Percentiles rank a stretch among this genome's conserved stretches.
phyloP scores from a whole-genome alignment of 352 stramenopile species.

The Phytophthora crassamura region DNA sequence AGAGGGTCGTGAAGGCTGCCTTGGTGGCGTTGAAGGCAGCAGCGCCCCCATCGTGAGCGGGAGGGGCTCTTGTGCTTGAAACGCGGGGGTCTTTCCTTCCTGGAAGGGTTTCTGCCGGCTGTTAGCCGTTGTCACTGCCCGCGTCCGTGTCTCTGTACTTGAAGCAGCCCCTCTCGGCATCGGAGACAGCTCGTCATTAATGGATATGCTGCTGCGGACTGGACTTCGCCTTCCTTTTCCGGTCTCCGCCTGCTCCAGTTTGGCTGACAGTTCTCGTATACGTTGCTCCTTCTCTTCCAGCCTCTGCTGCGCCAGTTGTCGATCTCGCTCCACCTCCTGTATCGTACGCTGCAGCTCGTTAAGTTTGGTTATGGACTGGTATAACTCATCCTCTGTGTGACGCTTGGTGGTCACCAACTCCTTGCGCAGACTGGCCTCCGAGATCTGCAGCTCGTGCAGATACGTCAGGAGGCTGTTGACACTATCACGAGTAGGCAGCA shows the following conservation, averaged over 20 bases:
- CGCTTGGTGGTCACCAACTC: slow-evolving; percentile 61
- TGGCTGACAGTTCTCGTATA: slow-evolving; percentile 38
- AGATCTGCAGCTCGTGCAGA: slow-evolving; percentile 70
- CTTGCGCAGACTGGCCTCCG: slow-evolving; percentile 58
- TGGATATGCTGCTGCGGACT: background rate
- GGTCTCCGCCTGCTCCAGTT: slow-evolving; percentile 34
- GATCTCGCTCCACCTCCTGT: slow-evolving; percentile 29
- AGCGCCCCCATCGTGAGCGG: slow-evolving; percentile 5
- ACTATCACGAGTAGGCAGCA: slow-evolving; percentile 58
- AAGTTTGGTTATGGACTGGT: slow-evolving; percentile 34
- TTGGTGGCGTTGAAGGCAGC: background rate
- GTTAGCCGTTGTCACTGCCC: background rate
- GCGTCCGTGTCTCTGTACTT: background rate
- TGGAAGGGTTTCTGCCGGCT: background rate
- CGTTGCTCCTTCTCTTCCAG: slow-evolving; percentile 43
- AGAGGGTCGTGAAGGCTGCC: background rate
- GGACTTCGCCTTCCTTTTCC: slow-evolving; percentile 8
- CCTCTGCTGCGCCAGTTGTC: slow-evolving; percentile 26
- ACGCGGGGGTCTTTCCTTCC: background rate
- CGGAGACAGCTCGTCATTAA: background rate
- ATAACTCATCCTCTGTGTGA: slow-evolving; percentile 51
- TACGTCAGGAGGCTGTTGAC: slow-evolving; percentile 77
- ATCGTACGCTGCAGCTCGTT: slow-evolving; percentile 25
- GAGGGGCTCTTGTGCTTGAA: background rate
- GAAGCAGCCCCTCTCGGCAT: slow-evolving; percentile 11